Percentiles rank a stretch among this genome's conserved stretches.
Conservation (phyloP, 768 basidiomycete species). For the Multifurca ochricompacta region DNA sequence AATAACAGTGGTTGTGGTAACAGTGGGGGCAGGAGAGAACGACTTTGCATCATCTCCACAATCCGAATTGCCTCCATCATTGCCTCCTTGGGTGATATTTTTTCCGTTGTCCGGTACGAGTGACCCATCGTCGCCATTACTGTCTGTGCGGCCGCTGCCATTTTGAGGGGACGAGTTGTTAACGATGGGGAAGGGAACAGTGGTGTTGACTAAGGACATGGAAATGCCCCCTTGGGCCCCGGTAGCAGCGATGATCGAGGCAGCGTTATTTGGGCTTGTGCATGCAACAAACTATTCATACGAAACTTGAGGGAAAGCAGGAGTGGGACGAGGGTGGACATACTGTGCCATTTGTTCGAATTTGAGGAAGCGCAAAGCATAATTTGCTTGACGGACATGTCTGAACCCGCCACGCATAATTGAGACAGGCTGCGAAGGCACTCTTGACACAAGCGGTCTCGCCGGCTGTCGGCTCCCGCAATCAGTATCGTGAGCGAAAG, state of each 20-base stretch:
- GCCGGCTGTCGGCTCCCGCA: conserved; percentile 29
- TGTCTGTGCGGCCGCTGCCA: neutral
- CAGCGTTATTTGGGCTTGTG: conserved; percentile 42
- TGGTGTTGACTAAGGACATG: conserved; percentile 16
- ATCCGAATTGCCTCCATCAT: neutral
- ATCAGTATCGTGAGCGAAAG: neutral
- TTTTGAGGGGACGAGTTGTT: neutral
- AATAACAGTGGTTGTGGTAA: conserved; percentile 24
- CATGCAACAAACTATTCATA: conserved; percentile 39
- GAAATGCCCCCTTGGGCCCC: conserved; percentile 39
- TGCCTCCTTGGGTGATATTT: neutral
- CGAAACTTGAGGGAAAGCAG: neutral
- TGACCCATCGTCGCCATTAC: neutral
- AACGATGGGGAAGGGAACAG: conserved; percentile 22
- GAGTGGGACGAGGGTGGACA: neutral
- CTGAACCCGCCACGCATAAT: conserved; percentile 34
- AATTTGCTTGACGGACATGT: conserved; percentile 31
- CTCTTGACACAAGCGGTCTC: conserved; percentile 39
- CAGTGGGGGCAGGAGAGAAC: conserved; percentile 28
- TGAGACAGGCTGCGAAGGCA: conserved; percentile 35
- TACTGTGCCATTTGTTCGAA: conserved; percentile 41
- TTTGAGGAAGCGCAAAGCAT: conserved; percentile 48
- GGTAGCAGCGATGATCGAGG: conserved; percentile 37
- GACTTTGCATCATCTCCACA: neutral
- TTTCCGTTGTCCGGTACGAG: neutral